These are phyloP conservation scores for Rhamnella rubrinervis DNA, from an alignment of 331 rosid genomes.

Conservation along the genomic window DNA sequence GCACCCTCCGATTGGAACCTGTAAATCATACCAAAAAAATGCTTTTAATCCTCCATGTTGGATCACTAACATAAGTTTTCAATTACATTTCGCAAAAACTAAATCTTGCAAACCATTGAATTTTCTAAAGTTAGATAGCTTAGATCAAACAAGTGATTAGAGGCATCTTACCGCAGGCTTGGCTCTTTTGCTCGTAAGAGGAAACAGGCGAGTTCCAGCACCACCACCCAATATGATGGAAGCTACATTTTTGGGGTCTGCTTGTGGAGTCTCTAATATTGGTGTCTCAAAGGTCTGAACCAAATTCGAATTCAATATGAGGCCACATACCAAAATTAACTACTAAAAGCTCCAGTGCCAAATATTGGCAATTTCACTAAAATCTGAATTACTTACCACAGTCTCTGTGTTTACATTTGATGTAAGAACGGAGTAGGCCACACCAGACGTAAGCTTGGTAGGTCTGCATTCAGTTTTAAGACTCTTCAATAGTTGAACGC, in stretches of 20 bases:
- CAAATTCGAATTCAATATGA: constrained; percentile 15
- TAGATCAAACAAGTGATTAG: constrained; percentile 1
- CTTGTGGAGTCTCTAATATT: constrained; percentile 43
- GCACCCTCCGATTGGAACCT: constrained; percentile 98
- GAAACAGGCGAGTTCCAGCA: constrained; percentile 94
- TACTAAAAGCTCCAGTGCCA: background rate
- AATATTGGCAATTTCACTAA: background rate
- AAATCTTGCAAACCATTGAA: background rate
- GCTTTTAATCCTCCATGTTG: background rate
- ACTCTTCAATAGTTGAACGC: constrained; percentile 28
- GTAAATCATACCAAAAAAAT: constrained; percentile 13
- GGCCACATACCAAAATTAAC: background rate
- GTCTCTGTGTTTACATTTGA: constrained; percentile 46
- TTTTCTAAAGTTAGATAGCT: background rate
- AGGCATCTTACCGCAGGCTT: constrained; percentile 77
- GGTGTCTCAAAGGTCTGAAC: constrained; percentile 51
- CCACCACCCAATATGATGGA: constrained; percentile 94
- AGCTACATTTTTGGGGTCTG: constrained; percentile 81
- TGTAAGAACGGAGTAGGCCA: constrained; percentile 48
- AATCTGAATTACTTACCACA: constrained; percentile 29
- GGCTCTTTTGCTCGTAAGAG: constrained; percentile 89
- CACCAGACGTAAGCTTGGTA: constrained; percentile 36
- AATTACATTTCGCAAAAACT: background rate
- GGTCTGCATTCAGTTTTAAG: constrained; percentile 23
- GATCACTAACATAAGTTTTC: background rate